phyloP scores from a whole-genome alignment of 345 rosid genomes.

The Brassica napus region DNA sequence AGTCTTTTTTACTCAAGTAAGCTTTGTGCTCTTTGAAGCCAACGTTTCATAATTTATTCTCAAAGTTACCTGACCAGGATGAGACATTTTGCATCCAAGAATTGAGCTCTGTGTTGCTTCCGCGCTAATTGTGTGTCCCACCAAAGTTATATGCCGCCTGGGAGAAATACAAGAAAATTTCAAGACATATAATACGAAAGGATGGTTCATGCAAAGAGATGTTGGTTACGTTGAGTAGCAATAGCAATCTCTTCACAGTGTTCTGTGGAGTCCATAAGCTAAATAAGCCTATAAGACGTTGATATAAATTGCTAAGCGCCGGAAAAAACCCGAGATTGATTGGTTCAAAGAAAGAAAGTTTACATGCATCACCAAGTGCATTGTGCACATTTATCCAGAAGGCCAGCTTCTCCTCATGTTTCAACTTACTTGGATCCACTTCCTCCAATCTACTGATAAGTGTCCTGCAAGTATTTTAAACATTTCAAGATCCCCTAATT shows the following conservation, averaged over 20 bases:
- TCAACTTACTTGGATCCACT: slow-evolving; percentile 43
- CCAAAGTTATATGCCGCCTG: slow-evolving; percentile 98
- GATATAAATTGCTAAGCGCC: neutral
- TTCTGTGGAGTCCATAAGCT: slow-evolving; percentile 61
- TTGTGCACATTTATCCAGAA: neutral
- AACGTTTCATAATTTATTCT: neutral
- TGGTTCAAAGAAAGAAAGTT: slow-evolving; percentile 27
- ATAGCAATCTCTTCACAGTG: slow-evolving; percentile 76
- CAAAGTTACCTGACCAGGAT: slow-evolving; percentile 81
- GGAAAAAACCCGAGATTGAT: neutral
- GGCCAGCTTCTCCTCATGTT: neutral
- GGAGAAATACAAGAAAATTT: neutral
- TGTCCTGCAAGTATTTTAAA: slow-evolving; percentile 50
- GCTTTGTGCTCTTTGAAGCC: neutral
- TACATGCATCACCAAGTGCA: slow-evolving; percentile 70
- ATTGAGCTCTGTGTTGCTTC: slow-evolving; percentile 74
- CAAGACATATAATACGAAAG: neutral
- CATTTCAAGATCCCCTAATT: slow-evolving; percentile 9
- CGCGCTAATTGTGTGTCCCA: slow-evolving; percentile 86
- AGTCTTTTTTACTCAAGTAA: slow-evolving; percentile 27
- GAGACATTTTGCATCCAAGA: slow-evolving; percentile 84
- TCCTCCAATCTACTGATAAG: slow-evolving; percentile 75
- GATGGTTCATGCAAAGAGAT: neutral
- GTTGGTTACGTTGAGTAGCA: slow-evolving; percentile 65
- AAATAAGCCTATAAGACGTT: neutral